phyloP scores from a whole-genome alignment of 2,329 filamentous ascomycete species.

The Pseudocercospora cruenta region DNA sequence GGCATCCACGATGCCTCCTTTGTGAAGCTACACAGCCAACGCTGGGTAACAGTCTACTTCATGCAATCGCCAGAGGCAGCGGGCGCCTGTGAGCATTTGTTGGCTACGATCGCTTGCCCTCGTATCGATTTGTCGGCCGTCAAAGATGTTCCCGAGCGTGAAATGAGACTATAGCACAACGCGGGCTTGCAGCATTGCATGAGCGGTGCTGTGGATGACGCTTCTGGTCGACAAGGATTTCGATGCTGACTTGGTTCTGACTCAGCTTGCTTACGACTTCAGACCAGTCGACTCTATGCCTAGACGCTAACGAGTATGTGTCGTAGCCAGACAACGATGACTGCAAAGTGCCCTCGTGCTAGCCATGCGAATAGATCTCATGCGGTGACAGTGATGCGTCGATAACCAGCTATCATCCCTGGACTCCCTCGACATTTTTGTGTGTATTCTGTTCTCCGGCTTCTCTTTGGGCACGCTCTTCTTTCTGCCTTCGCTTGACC shows the following conservation, averaged over 20 bases:
- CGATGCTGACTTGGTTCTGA: background rate
- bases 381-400: background rate
- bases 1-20: too few relatives aligned
- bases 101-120: background rate
- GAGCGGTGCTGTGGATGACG: background rate
- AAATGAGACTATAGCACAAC: background rate
- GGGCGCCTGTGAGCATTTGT: background rate
- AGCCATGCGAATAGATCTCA: background rate
- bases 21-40: too few relatives aligned
- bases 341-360: background rate
- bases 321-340: background rate
- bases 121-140: background rate
- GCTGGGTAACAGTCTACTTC: too few relatives aligned
- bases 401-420: background rate
- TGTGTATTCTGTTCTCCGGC: background rate
- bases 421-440: background rate
- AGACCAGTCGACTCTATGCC: background rate
- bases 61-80: background rate
- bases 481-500: constrained; percentile 42
- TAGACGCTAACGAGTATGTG: background rate
- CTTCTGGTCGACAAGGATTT: background rate
- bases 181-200: background rate
- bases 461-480: constrained; percentile 18
- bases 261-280: background rate
- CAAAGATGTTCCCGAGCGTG: too few relatives aligned